Evolutionary conservation across 805 yeast genomes (phyloP).

Genomic region (Candida chauliodis): DNA sequence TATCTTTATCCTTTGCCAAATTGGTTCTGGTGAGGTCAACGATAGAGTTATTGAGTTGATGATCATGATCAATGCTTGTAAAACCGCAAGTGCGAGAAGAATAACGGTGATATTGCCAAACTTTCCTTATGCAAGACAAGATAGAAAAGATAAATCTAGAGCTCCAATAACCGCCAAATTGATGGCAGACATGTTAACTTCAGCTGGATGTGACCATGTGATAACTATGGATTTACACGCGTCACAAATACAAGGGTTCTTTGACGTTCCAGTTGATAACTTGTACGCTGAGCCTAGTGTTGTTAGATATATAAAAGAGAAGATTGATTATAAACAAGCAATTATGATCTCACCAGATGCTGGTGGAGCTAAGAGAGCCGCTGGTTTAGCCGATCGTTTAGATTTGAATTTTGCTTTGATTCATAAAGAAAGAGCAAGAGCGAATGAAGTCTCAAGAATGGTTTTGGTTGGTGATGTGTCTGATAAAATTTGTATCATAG

Average conservation of each 20-base stretch:
- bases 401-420: slow-evolving; percentile 80
- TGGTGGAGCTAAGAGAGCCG: slow-evolving; percentile 90
- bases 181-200: slow-evolving; percentile 76
- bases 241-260: slow-evolving; percentile 86
- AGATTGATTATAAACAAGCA: slow-evolving; percentile 36
- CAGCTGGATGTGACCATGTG: slow-evolving; percentile 84
- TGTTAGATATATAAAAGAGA: slow-evolving; percentile 67
- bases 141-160: slow-evolving; percentile 77
- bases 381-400: slow-evolving; percentile 73
- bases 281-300: slow-evolving; percentile 82
- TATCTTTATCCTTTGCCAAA: slow-evolving; percentile 72
- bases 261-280: slow-evolving; percentile 79
- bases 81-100: slow-evolving; percentile 77
- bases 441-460: slow-evolving; percentile 82
- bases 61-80: slow-evolving; percentile 79
- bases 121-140: slow-evolving; percentile 88
- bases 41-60: slow-evolving; percentile 71
- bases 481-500: slow-evolving; percentile 69
- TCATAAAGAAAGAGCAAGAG: slow-evolving; percentile 80
- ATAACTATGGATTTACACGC: slow-evolving; percentile 87
- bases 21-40: slow-evolving; percentile 63
- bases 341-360: slow-evolving; percentile 85
- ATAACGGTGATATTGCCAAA: slow-evolving; percentile 81
- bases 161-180: slow-evolving; percentile 85
- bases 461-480: slow-evolving; percentile 82